Evolutionary conservation across 1,284 basidiomycete species (phyloP), one percentile per base, ranked within the genome.

Genomic region (Papiliotrema flavescens): DNA sequence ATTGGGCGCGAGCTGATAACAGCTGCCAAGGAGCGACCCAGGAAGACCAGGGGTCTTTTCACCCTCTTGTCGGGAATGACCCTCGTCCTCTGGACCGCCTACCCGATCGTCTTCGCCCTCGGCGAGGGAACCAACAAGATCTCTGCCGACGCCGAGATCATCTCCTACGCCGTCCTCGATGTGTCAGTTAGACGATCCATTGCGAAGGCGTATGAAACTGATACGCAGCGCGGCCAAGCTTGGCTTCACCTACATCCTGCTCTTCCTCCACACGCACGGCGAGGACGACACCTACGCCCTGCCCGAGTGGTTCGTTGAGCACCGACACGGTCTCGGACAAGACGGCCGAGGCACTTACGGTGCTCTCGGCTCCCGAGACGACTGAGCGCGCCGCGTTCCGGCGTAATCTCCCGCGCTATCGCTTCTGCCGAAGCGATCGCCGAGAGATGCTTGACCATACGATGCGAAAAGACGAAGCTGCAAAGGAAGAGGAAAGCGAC

Each of bases 121-220:
- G 62, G 67, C 50, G 63, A 70, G 48, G 70, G 65, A 11, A 53
- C 65, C 52, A 69, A 71, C 65, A 61, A 63, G 45, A 56, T 73
- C 59, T 51, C 54, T 43, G 65, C 73, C 55, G 60, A 75, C 56
- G 65, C 66, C 19, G 71, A 77, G 60, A 62, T 71, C 52, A 75
- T 77, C 62, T 60, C 64, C 11, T 71, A 67, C 45, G 74, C 69
- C 53, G 56, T 76, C 3, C 62, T 75, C 15, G 75, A 77, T 47
- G 65, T 73, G 67, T 71, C 44, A 62, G 71, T 69, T 39, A 11
- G 45, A 22, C 41, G 14, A 39, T 32, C 39, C 20, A 28, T 47
- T 34, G 41, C 17, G 26, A 14, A 8, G 22, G 42, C 23, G 13
- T 19, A n/a, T 2, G 15, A 26, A 24, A 34, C 43, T 47, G 41